These are phyloP conservation scores for Vaucheria bursata DNA, from an alignment of 352 stramenopile genomes.

Conservation along the genomic window DNA sequence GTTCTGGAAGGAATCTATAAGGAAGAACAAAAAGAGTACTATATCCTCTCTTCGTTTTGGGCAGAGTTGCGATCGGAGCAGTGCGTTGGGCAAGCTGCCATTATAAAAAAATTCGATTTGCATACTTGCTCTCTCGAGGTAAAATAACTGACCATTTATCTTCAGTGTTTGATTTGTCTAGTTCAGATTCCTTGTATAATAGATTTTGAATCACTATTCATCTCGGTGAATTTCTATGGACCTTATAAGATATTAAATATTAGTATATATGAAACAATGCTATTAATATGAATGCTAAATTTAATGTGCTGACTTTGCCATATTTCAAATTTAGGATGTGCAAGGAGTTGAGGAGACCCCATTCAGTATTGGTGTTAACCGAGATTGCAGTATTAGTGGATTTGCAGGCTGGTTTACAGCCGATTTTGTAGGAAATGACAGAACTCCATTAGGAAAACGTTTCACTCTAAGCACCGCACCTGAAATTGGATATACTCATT, in stretches of 20 bases:
- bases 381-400: constrained; percentile 74
- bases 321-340: too few relatives aligned
- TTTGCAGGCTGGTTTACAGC: constrained; percentile 98
- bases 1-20: constrained; percentile 70
- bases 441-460: constrained; percentile 39
- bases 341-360: constrained; percentile 50
- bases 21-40: constrained; percentile 93
- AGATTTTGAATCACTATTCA: too few relatives aligned
- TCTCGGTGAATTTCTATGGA: too few relatives aligned
- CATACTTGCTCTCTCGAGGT: constrained; percentile 64
- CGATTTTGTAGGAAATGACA: constrained; percentile 71
- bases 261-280: too few relatives aligned
- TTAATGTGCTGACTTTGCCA: too few relatives aligned
- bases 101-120: constrained; percentile 65
- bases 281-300: too few relatives aligned
- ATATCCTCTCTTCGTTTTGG: constrained; percentile 64
- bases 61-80: constrained; percentile 59
- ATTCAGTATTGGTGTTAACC: constrained; percentile 52
- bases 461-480: constrained; percentile 64
- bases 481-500: constrained; percentile 66
- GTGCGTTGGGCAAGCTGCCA: constrained; percentile 56
- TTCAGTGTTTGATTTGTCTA: too few relatives aligned
- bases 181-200: too few relatives aligned
- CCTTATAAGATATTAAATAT: too few relatives aligned
- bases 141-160: too few relatives aligned